A percentile compares a stretch with the other conserved stretches of the same genome.
Evolutionary conservation across 371 early-diverging fungal genomes (phyloP).

Genomic region (Mortierella sp.): DNA sequence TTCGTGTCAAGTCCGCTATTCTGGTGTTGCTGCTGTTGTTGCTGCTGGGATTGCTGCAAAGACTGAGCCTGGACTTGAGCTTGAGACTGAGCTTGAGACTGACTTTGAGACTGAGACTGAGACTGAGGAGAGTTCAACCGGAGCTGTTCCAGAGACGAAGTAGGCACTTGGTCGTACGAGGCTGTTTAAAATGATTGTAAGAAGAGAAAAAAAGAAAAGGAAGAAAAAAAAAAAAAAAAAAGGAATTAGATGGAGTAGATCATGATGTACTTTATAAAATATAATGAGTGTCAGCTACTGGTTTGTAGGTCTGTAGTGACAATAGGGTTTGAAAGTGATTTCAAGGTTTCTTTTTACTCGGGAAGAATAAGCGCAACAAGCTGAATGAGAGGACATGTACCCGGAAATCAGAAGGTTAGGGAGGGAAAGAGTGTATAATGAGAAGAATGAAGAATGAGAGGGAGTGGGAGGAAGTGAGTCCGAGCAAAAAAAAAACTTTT

Average conservation of each 20-base stretch:
- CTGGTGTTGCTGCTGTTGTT: slow-evolving; percentile 17
- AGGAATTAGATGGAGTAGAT: too few species aligned
- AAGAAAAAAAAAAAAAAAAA: neutral
- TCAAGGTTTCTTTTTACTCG: slow-evolving; percentile 4
- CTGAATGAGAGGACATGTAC: neutral
- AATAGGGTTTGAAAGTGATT: too few species aligned
- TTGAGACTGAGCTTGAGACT: neutral
- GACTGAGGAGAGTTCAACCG: slow-evolving; percentile 2
- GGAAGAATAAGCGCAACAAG: neutral
- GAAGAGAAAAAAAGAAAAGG: neutral
- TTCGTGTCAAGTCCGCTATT: neutral
- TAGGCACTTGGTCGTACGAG: neutral
- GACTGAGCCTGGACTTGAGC: slow-evolving; percentile 9
- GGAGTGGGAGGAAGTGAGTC: neutral
- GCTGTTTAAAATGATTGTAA: neutral
- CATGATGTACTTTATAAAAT: too few species aligned
- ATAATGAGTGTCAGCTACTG: slow-evolving; percentile 4
- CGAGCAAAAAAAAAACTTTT: slow-evolving; percentile 8
- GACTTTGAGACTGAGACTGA: neutral
- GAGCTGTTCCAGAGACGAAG: slow-evolving; percentile 5
- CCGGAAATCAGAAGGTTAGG: neutral
- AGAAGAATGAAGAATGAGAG: slow-evolving; percentile 7
- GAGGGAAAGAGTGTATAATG: neutral
- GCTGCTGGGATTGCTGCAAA: neutral
- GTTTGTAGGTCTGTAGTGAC: too few species aligned